Percentiles rank a stretch among this genome's conserved stretches.
These are phyloP conservation scores for Cyclospora cayetanensis DNA, from an alignment of 169 alveolate species.

Conservation along the genomic window DNA sequence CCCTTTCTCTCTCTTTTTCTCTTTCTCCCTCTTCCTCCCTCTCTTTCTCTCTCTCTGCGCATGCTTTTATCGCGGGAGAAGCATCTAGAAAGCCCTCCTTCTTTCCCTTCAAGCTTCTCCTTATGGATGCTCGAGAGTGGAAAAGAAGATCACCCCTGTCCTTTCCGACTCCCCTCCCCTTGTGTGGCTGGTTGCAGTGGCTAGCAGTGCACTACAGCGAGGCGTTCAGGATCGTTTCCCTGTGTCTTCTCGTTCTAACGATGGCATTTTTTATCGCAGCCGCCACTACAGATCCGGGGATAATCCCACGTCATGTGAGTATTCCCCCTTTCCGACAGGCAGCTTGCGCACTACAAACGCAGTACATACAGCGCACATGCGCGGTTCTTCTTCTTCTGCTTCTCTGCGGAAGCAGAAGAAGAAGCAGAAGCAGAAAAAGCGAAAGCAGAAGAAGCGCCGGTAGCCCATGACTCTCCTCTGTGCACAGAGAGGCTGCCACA, in stretches of 20 bases:
- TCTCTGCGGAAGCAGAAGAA: constrained; percentile 27
- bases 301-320: neutral
- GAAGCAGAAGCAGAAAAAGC: too few relatives aligned
- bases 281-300: neutral
- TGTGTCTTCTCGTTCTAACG: neutral
- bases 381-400: neutral
- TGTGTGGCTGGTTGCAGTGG: neutral
- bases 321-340: too few relatives aligned
- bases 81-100: too few relatives aligned
- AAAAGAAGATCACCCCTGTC: too few relatives aligned
- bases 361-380: neutral
- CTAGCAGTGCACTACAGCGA: neutral
- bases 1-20: neutral
- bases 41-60: neutral
- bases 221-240: neutral
- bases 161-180: too few relatives aligned
- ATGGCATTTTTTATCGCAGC: neutral
- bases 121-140: too few relatives aligned
- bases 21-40: neutral
- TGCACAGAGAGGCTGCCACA: neutral
- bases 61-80: neutral
- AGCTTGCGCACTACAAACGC: too few relatives aligned
- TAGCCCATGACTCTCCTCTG: neutral
- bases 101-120: too few relatives aligned
- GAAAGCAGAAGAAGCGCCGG: constrained; percentile 10